Evolutionary conservation across 1,284 basidiomycete genomes (phyloP).

Genomic region (Pseudozyma thailandica): DNA sequence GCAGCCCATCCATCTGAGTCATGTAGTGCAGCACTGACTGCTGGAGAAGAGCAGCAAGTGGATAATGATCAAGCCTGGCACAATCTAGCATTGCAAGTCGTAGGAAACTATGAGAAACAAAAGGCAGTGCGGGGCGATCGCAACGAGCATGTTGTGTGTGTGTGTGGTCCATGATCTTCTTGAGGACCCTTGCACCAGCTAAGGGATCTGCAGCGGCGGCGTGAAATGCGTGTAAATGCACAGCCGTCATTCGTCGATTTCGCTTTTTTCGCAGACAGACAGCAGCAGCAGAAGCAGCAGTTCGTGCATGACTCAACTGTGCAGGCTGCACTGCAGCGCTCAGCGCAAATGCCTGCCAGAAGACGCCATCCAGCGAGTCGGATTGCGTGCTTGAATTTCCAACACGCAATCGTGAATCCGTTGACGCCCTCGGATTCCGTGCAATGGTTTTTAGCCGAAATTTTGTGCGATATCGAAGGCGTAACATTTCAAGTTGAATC

Average conservation of each 20-base stretch:
- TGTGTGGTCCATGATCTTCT: neutral
- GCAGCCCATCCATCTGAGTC: too few relatives aligned
- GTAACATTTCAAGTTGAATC: neutral
- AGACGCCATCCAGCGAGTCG: slow-evolving; percentile 3
- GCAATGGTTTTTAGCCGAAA: too few relatives aligned
- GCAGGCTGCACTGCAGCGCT: slow-evolving; percentile 6
- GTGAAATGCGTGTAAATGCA: slow-evolving; percentile 2
- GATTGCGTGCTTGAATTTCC: slow-evolving; percentile 24
- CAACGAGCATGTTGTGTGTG: slow-evolving; percentile 2
- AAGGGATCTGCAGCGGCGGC: slow-evolving; percentile 1
- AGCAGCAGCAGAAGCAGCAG: neutral
- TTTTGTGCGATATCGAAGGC: neutral
- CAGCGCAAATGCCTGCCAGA: neutral
- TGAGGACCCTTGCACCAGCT: slow-evolving; percentile 8
- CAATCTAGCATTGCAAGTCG: too few relatives aligned
- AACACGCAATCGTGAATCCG: too few relatives aligned
- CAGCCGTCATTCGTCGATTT: slow-evolving; percentile 13
- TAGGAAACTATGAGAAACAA: too few relatives aligned
- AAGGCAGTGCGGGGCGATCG: slow-evolving; percentile 15
- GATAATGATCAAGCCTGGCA: too few relatives aligned
- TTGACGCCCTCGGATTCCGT: too few relatives aligned
- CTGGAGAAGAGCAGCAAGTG: too few relatives aligned
- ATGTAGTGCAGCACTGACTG: too few relatives aligned
- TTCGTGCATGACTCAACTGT: slow-evolving; percentile 21
- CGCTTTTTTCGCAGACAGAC: too few relatives aligned